A percentile compares a stretch with the other conserved stretches of the same genome.
phyloP scores from a whole-genome alignment of 75 land plant species.

The Adiantum capillusveneris region DNA sequence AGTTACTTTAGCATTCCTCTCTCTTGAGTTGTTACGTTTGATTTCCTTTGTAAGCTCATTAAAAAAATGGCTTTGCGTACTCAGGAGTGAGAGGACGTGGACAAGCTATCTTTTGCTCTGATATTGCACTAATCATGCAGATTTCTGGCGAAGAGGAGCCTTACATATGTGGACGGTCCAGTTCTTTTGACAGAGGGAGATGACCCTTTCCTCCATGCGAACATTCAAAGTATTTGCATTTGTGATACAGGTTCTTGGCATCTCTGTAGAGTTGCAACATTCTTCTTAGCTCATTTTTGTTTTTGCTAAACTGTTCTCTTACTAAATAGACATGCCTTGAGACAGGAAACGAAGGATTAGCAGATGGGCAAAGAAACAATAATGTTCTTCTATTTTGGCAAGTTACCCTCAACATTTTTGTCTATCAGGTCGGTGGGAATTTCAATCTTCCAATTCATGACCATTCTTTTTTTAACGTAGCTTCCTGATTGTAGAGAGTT shows the following conservation, averaged over 20 bases:
- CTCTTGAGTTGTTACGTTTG: background rate
- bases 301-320: background rate
- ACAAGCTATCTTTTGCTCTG: background rate
- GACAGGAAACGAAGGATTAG: slow-evolving; percentile 4
- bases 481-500: too few species aligned
- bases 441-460: too few species aligned
- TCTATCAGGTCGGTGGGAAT: slow-evolving; percentile 72
- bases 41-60: background rate
- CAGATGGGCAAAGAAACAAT: slow-evolving; percentile 55
- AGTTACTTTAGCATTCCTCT: too few species aligned
- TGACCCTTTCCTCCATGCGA: slow-evolving; percentile 55
- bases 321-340: background rate
- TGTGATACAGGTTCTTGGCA: slow-evolving; percentile 48
- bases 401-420: slow-evolving; percentile 72
- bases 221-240: slow-evolving; percentile 53
- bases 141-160: slow-evolving; percentile 69
- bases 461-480: too few species aligned
- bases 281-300: background rate
- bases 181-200: slow-evolving; percentile 43
- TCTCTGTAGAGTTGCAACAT: too few species aligned
- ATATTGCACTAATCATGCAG: slow-evolving; percentile 16
- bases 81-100: too few species aligned
- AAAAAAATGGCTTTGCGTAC: background rate
- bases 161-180: slow-evolving; percentile 62
- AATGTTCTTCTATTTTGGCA: slow-evolving; percentile 83